phyloP scores from a whole-genome alignment of 2,329 filamentous ascomycete species.

The Colletotrichum nymphaeae region DNA sequence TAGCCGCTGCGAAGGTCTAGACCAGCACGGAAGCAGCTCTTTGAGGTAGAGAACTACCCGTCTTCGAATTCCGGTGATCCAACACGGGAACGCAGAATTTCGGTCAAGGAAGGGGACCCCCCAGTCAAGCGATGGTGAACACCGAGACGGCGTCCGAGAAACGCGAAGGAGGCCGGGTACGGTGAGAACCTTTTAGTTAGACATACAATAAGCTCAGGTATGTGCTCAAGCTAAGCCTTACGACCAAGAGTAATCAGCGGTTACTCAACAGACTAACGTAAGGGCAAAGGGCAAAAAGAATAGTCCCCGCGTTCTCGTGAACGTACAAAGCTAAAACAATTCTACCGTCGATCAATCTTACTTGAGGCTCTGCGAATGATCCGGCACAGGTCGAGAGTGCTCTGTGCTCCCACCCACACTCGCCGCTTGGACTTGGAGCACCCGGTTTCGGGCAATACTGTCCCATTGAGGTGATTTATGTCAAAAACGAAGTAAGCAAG shows the following conservation, averaged over 20 bases:
- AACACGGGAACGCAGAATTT: too few species aligned
- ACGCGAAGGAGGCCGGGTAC: neutral
- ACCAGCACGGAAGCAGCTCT: neutral
- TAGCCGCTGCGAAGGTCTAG: neutral
- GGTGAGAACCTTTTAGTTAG: neutral
- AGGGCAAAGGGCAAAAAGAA: neutral
- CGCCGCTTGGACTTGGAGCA: neutral
- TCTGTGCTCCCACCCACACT: neutral
- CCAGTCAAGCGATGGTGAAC: neutral
- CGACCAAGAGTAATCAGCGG: neutral
- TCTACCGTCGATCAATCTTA: slow-evolving; percentile 11
- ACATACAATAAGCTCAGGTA: too few species aligned
- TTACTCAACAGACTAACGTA: neutral
- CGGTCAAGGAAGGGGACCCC: neutral
- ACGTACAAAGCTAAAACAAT: neutral
- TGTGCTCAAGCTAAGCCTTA: neutral
- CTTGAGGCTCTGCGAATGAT: slow-evolving; percentile 7
- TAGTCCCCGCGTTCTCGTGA: neutral
- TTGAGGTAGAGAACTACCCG: neutral
- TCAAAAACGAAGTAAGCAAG: neutral
- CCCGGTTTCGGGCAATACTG: neutral
- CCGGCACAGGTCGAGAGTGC: neutral
- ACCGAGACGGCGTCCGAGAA: neutral
- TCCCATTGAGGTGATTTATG: slow-evolving; percentile 1
- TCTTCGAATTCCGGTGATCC: neutral